Base-by-base conservation (phyloP, 2,329 filamentous ascomycete species). In the Amauroascus niger region DNA sequence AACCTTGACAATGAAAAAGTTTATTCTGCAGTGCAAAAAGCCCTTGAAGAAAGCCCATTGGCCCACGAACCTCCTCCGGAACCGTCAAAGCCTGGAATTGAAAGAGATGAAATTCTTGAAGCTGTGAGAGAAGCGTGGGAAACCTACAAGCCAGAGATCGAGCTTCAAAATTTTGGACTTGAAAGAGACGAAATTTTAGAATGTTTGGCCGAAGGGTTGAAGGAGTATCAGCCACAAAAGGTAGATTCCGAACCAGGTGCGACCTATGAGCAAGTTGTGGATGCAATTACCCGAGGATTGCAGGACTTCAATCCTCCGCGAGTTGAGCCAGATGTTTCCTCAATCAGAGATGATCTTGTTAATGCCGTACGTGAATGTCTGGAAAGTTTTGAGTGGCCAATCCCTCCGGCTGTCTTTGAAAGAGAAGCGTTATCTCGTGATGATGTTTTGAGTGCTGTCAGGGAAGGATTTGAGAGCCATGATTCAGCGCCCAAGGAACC, bases 71-170 rank as follows among this genome's bases (percentile, higher is more conserved):
- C 81, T 53, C 73, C 74, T 2, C 70, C 67, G 28, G 70, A 76
- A 60, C 67, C 75, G 49, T 72, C 69, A 45, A 74, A 70, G 35
- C 72, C 71, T 8, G 71, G 74, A n/a, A 70, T 88, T 45, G 84
- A 82, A 61, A 81, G 86, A 60, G 88, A 95, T 47, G 88, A 94
- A 55, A 87, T 97, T 33, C 79, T 97, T 1, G 79, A 86, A 26
- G 89, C 90, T 2, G 86, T 97, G 13, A 83, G 84, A 61, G 89
- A 95, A 61, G 91, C 90, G 0, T 95, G 89, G 82, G 91, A 96
- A 65, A 87, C 83, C 52, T 95, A 95, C 71, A 95, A 95, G 70
- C 91, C 91, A 0, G 88, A 96, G 62, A 88, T 95, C 49, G 85
- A 95, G 61, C 78, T 95, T 3, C 86, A 95, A 62, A 88, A 95